phyloP scores from a whole-genome alignment of 2,329 filamentous ascomycete species.

The Scedosporium aurantiacum region DNA sequence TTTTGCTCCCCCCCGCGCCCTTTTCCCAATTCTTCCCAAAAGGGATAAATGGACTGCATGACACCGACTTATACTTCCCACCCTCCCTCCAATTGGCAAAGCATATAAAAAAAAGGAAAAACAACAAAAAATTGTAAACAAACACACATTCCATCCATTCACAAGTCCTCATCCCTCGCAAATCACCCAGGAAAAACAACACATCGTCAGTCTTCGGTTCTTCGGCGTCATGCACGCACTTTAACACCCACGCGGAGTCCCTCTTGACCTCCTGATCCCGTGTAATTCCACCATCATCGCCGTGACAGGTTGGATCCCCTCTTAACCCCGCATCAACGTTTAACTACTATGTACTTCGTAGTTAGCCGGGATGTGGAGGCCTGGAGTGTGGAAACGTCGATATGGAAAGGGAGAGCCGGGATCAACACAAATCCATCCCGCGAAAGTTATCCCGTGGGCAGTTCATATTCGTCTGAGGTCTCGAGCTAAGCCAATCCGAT shows the following conservation, averaged over 20 bases:
- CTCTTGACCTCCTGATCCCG: neutral
- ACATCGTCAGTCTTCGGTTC: neutral
- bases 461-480: too few species aligned
- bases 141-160: neutral
- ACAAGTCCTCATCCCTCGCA: neutral
- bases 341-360: too few species aligned
- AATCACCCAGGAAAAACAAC: neutral
- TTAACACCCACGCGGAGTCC: neutral
- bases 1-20: neutral
- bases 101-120: neutral
- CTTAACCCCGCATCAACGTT: too few species aligned
- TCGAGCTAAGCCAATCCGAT: too few species aligned
- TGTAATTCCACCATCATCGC: neutral
- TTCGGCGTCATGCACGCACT: neutral
- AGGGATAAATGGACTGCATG: constrained; percentile 1
- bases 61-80: neutral
- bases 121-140: neutral
- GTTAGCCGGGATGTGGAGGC: too few species aligned
- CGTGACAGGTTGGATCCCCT: too few species aligned
- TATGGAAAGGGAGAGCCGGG: too few species aligned
- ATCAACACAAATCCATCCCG: too few species aligned
- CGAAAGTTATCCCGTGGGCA: too few species aligned
- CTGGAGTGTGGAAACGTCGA: too few species aligned
- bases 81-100: neutral
- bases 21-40: neutral